Conservation (phyloP, 73 alveolate genomes). For the Paramecium tetraurelia region DNA sequence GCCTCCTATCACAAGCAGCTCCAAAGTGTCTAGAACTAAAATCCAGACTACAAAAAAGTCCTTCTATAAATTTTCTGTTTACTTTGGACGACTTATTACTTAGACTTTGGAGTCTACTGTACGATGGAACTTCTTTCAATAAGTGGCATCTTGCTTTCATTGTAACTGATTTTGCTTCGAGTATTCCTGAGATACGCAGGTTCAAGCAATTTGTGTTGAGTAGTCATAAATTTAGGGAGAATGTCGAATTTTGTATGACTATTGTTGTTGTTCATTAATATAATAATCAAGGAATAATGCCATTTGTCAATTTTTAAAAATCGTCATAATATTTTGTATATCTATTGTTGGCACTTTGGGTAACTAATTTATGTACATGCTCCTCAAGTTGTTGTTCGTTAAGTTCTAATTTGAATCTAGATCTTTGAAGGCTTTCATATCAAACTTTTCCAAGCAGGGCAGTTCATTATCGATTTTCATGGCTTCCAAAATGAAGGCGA, state of each 20-base stretch:
- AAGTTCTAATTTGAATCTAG: constrained; percentile 11
- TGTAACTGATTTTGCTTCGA: background rate
- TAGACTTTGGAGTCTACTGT: background rate
- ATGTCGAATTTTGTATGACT: background rate
- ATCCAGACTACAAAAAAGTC: background rate
- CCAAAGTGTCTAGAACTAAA: constrained; percentile 28
- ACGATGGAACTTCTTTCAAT: background rate
- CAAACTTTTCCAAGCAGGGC: constrained; percentile 56
- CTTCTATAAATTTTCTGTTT: background rate
- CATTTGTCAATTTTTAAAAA: constrained; percentile 60
- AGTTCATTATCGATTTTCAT: constrained; percentile 44
- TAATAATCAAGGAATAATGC: constrained; percentile 53
- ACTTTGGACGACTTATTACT: background rate
- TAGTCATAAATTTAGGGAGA: constrained; percentile 30
- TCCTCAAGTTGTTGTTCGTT: constrained; percentile 42
- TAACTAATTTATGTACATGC: constrained; percentile 4
- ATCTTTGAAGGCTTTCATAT: constrained; percentile 30
- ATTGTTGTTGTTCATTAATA: constrained; percentile 6
- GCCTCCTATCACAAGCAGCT: constrained; percentile 24
- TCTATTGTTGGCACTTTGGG: constrained; percentile 48
- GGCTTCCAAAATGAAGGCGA: background rate
- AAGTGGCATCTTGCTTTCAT: background rate
- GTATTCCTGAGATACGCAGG: constrained; percentile 16
- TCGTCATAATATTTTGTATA: constrained; percentile 41
- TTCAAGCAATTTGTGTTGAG: constrained; percentile 21